Percentiles rank a stretch among this genome's conserved stretches.
phyloP scores from a whole-genome alignment of 257 asterid genomes.

The Salvia rosmarinus region DNA sequence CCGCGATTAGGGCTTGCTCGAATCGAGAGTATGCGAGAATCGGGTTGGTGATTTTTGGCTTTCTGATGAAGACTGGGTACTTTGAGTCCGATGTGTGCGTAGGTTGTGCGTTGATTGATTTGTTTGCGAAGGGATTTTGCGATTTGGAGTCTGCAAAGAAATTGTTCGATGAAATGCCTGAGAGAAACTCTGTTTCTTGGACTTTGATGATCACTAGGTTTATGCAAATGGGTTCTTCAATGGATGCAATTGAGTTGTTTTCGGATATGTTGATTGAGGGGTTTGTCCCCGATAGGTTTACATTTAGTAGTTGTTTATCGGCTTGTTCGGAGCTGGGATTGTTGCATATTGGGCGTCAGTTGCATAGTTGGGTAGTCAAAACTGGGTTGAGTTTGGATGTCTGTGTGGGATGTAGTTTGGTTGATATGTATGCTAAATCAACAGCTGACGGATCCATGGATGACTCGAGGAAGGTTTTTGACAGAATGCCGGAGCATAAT shows the following conservation, averaged over 20 bases:
- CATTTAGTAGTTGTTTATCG: conserved; percentile 78
- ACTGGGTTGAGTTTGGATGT: conserved; percentile 64
- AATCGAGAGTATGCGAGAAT: conserved; percentile 45
- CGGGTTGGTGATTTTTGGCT: conserved; percentile 72
- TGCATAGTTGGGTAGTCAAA: conserved; percentile 70
- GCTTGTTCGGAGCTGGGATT: conserved; percentile 77
- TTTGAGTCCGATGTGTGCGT: conserved; percentile 80
- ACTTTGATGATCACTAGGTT: conserved; percentile 83
- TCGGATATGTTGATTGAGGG: conserved; percentile 66
- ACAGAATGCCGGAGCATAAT: conserved; percentile 73
- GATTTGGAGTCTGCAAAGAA: conserved; percentile 64
- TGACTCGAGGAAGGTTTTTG: conserved; percentile 70
- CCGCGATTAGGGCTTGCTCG: conserved; percentile 73
- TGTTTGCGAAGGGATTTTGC: conserved; percentile 65
- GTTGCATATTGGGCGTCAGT: conserved; percentile 57
- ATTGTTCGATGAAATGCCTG: conserved; percentile 82
- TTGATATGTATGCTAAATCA: conserved; percentile 82
- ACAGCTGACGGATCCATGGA: conserved; percentile 55
- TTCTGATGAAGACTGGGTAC: conserved; percentile 70
- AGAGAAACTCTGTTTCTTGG: conserved; percentile 77
- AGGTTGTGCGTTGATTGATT: conserved; percentile 84
- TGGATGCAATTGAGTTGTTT: conserved; percentile 54
- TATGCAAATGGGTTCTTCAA: conserved; percentile 57
- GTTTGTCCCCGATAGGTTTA: conserved; percentile 64
- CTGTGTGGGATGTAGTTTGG: conserved; percentile 93